These are phyloP conservation scores for Candida wancherniae DNA, from an alignment of 805 yeast species.

Conservation along the genomic window DNA sequence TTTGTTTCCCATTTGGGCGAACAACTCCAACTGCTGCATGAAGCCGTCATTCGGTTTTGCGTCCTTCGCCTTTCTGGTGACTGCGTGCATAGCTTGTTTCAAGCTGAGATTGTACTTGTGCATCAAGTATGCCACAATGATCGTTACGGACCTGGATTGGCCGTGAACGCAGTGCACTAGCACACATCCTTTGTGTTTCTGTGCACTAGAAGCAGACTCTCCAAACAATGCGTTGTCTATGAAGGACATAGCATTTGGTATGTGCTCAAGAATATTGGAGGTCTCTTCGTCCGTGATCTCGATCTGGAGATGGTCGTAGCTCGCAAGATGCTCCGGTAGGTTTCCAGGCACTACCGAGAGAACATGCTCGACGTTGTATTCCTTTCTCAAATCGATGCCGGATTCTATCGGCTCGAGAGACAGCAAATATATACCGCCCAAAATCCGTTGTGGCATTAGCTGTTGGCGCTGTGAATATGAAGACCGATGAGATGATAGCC, in stretches of 20 bases:
- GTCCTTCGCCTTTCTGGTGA: constrained; percentile 55
- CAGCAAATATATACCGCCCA: constrained; percentile 78
- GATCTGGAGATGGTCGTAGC: constrained; percentile 54
- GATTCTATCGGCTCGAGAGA: constrained; percentile 58
- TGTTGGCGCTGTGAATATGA: no score
- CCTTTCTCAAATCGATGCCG: constrained; percentile 42
- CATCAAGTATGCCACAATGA: constrained; percentile 48
- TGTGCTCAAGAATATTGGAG: constrained; percentile 58
- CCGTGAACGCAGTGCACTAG: constrained; percentile 53
- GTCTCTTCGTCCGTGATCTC: constrained; percentile 69
- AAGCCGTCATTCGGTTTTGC: constrained; percentile 75
- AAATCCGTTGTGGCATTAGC: no score
- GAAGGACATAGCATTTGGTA: constrained; percentile 60
- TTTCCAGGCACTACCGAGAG: constrained; percentile 65
- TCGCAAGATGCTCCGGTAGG: constrained; percentile 48
- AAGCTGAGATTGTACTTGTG: constrained; percentile 49
- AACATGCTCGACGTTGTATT: constrained; percentile 62
- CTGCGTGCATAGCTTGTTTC: constrained; percentile 67
- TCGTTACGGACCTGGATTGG: constrained; percentile 43
- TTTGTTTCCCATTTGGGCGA: constrained; percentile 34
- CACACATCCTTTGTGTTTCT: constrained; percentile 38
- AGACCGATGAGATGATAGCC: no score
- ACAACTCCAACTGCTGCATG: constrained; percentile 63
- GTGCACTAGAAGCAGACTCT: constrained; percentile 10
- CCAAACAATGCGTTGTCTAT: constrained; percentile 59